Evolutionary conservation across 148 eudicot genomes (phyloP).

Genomic region (Agrostemma githago): DNA sequence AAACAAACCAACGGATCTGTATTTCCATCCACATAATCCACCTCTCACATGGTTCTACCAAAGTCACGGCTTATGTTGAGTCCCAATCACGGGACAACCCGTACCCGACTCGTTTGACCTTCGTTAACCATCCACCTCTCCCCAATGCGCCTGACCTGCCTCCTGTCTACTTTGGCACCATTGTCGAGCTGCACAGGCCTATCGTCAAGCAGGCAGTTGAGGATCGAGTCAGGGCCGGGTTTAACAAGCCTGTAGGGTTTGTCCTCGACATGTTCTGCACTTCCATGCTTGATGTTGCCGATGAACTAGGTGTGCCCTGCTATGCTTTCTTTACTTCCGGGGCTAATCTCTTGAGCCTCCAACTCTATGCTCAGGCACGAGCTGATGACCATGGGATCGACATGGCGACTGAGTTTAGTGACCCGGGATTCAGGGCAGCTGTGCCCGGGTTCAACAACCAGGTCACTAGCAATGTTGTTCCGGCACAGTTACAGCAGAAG

Average conservation of each 20-base stretch:
- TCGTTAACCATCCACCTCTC: conserved; percentile 17
- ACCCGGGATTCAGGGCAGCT: background rate
- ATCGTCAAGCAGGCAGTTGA: conserved; percentile 18
- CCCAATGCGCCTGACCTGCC: conserved; percentile 7
- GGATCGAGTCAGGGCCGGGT: conserved; percentile 10
- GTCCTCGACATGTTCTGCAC: conserved; percentile 1
- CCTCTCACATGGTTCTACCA: conserved; percentile 5
- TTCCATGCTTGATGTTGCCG: conserved; percentile 1
- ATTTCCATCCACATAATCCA: conserved; percentile 39
- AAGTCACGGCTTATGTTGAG: conserved; percentile 20
- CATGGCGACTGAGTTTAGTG: background rate
- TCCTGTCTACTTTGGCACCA: background rate
- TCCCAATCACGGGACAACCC: conserved; percentile 22
- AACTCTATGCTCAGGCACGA: conserved; percentile 20
- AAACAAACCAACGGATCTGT: conserved; percentile 25
- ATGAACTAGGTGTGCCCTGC: background rate
- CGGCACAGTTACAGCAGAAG: background rate
- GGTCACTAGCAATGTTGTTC: conserved; percentile 5
- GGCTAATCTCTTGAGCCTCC: conserved; percentile 24
- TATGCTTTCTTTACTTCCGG: conserved; percentile 34
- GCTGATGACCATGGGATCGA: conserved; percentile 1
- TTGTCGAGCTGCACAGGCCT: background rate
- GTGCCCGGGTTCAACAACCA: conserved; percentile 7
- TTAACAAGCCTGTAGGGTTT: conserved; percentile 17
- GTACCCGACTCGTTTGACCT: conserved; percentile 15